Conservation (phyloP, 2,329 filamentous ascomycete species). For the Paraphaeosphaeria sporulosa region DNA sequence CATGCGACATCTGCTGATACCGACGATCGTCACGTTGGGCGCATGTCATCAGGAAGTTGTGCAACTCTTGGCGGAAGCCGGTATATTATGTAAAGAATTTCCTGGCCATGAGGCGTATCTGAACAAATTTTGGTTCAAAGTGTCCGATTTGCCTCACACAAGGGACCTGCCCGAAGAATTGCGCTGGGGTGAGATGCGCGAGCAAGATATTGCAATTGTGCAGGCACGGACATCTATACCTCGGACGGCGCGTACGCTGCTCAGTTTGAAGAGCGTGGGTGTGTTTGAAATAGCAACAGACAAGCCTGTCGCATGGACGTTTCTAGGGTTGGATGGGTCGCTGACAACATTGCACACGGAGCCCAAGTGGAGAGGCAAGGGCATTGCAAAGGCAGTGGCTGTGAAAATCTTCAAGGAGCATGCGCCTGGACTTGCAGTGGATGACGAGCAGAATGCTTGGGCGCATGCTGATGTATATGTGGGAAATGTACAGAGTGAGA, state of each 20-base stretch:
- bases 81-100: constrained; percentile 38
- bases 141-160: constrained; percentile 54
- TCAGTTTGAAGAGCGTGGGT: constrained; percentile 50
- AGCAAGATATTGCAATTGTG: constrained; percentile 65
- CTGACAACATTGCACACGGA: constrained; percentile 69
- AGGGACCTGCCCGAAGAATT: constrained; percentile 57
- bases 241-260: constrained; percentile 58
- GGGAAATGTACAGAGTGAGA: constrained; percentile 67
- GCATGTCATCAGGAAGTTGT: constrained; percentile 49
- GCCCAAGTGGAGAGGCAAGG: constrained; percentile 64
- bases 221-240: constrained; percentile 59
- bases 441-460: constrained; percentile 56
- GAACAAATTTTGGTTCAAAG: constrained; percentile 66
- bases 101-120: constrained; percentile 43
- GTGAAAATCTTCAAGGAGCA: constrained; percentile 63
- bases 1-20: constrained; percentile 41
- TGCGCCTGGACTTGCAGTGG: constrained; percentile 38
- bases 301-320: constrained; percentile 69
- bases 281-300: constrained; percentile 54
- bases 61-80: constrained; percentile 28
- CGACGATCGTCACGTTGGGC: constrained; percentile 54
- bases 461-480: constrained; percentile 70
- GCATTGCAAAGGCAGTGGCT: constrained; percentile 69
- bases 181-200: constrained; percentile 62
- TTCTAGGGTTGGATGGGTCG: constrained; percentile 68